Evolutionary conservation across 306 rosid genomes (phyloP).

Genomic region (Pachyrhizus erosus): DNA sequence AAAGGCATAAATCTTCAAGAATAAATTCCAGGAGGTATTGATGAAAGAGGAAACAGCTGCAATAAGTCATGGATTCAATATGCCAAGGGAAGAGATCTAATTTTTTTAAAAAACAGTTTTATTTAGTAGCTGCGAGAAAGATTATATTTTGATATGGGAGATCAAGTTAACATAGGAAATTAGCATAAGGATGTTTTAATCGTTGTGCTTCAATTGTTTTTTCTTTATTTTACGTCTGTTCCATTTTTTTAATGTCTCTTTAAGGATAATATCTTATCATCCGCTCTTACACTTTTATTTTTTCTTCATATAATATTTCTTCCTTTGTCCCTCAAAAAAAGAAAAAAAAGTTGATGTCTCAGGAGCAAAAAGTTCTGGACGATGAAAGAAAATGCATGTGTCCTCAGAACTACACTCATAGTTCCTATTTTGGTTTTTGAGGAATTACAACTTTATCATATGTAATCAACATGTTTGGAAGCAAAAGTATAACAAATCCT

Average conservation of each 20-base stretch:
- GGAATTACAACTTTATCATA: constrained; percentile 11
- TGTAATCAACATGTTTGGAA: neutral
- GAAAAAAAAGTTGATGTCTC: neutral
- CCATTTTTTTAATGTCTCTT: neutral
- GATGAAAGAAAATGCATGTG: neutral
- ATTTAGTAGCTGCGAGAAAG: neutral
- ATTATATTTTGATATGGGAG: neutral
- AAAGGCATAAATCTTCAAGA: too few relatives aligned
- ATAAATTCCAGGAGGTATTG: neutral
- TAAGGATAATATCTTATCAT: neutral
- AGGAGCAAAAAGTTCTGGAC: neutral
- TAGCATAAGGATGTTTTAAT: neutral
- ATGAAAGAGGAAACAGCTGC: neutral
- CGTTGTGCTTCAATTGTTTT: neutral
- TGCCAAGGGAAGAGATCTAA: neutral
- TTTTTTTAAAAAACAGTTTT: neutral
- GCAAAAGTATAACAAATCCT: neutral
- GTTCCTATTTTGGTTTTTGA: constrained; percentile 11
- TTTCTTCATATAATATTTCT: neutral
- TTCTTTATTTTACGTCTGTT: neutral
- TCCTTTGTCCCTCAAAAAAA: neutral
- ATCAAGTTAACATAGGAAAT: neutral
- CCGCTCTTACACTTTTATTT: neutral
- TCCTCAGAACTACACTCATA: neutral
- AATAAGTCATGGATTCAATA: neutral